Percentiles rank a stretch among this genome's conserved stretches.
Evolutionary conservation across 371 early-diverging fungal genomes (phyloP).

Genomic region (Circinella umbellata): DNA sequence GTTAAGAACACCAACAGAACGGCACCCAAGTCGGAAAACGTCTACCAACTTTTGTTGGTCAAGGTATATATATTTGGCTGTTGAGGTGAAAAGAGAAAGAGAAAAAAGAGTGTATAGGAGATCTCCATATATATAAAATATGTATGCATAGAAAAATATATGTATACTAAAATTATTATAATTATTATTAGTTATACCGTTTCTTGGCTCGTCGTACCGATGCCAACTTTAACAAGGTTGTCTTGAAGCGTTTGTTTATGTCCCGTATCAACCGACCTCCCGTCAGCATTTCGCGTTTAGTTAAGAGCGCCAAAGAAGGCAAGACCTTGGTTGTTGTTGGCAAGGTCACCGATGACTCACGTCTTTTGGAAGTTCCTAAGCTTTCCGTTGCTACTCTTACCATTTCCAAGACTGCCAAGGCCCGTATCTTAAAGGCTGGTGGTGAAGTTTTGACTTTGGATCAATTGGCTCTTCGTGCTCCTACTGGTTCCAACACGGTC

Average conservation of each 20-base stretch:
- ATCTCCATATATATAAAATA: too few relatives aligned
- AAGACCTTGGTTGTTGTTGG: constrained; percentile 95
- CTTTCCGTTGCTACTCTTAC: constrained; percentile 94
- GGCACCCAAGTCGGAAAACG: constrained; percentile 88
- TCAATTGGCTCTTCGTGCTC: constrained; percentile 97
- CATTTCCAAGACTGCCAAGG: constrained; percentile 95
- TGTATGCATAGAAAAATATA: too few relatives aligned
- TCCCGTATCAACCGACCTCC: constrained; percentile 97
- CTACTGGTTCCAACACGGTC: constrained; percentile 95
- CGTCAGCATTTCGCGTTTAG: constrained; percentile 89
- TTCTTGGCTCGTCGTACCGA: constrained; percentile 98
- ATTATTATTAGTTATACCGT: constrained; percentile 86
- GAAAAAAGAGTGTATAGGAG: neutral
- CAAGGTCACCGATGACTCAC: constrained; percentile 96
- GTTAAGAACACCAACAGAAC: constrained; percentile 86
- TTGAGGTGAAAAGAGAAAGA: neutral
- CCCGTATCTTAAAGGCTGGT: constrained; percentile 97
- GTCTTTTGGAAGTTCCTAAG: constrained; percentile 94
- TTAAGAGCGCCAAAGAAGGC: constrained; percentile 68
- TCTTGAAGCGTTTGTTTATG: constrained; percentile 98
- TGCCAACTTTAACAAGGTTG: constrained; percentile 97
- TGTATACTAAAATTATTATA: too few relatives aligned
- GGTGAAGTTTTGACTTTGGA: constrained; percentile 98
- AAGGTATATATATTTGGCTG: constrained; percentile 62
- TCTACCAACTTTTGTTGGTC: constrained; percentile 91